Base-by-base conservation (phyloP, 148 eudicot genomes). In the Silene uniflora region DNA sequence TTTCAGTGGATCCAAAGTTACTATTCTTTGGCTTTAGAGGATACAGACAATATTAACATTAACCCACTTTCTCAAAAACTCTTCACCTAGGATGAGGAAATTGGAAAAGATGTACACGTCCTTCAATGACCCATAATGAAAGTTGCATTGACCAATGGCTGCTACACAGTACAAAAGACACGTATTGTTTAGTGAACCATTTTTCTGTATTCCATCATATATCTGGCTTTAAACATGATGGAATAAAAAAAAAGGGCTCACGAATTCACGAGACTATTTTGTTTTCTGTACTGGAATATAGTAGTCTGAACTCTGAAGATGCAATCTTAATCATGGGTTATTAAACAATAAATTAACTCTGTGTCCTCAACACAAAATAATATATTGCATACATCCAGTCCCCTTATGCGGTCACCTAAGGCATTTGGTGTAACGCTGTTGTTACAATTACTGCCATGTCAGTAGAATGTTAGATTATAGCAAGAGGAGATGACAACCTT, bases 401-500 rank as follows among this genome's bases (percentile, higher is more conserved):
- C 29, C 66, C 35, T 10, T 62, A 11, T 13, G 16, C 6, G 29
- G 17, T 11, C 13, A 62, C 0, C 4, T 13, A 24, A 3, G 5
- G 32, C 62, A 39, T 21, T 21, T 6, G 35, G 35, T 3, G 46
- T 29, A 14, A 29, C 16, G 39, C 32, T 27, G 44, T 65, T 64
- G n/a, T n/a, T 21, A 52, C 68, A 54, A 62, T 42, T 65, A 44
- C 13, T 23, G 19, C 35, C 10, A 49, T 49, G 52, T 47, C 22
- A 23, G 23, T 29, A 35, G 42, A 35, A 35, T 35, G 42, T 4
- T 35, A 46, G 55, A 67, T 56, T 27, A 49, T 25, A 76, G 46
- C 6, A 12, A 59, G 58, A 55, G 42, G 21, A 25, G 64, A 76
- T 69, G 76, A 67, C 58, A 77, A 95, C 98, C 97, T 95, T 95